Conservation (phyloP, 2,329 filamentous ascomycete species). For the Colletotrichum melonis region DNA sequence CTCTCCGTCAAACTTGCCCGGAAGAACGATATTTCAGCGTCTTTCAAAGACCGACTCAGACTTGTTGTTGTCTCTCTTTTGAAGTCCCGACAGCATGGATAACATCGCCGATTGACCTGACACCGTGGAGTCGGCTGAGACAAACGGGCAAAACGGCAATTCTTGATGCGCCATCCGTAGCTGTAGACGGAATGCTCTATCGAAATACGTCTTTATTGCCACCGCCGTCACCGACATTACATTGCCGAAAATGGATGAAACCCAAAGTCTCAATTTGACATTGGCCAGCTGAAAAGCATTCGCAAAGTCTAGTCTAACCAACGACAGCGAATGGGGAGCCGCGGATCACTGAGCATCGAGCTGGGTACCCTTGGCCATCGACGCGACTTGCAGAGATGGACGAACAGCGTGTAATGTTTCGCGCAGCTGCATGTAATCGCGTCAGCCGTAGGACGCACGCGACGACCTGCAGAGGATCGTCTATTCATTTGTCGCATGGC, state of each 20-base stretch:
- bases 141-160: conserved; percentile 5
- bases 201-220: background rate
- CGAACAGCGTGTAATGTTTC: conserved; percentile 16
- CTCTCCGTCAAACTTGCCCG: background rate
- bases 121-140: conserved; percentile 22
- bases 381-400: conserved; percentile 22
- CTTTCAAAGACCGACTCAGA: background rate
- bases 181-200: background rate
- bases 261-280: conserved; percentile 4
- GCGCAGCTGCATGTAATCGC: conserved; percentile 19
- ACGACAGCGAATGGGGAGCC: conserved; percentile 13
- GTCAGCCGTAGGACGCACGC: conserved; percentile 8
- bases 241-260: conserved; percentile 19
- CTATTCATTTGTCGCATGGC: background rate
- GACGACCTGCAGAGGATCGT: conserved; percentile 12
- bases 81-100: conserved; percentile 13
- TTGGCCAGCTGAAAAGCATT: conserved; percentile 19
- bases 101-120: background rate
- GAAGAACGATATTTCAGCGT: background rate
- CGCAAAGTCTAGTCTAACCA: background rate
- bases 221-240: conserved; percentile 23
- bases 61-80: background rate
- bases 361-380: background rate
- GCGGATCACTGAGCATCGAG: background rate
- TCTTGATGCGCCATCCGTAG: background rate